Percentiles rank a stretch among this genome's conserved stretches.
These are phyloP conservation scores for Saitozyma podzolica DNA, from an alignment of 768 basidiomycete species.

Conservation along the genomic window DNA sequence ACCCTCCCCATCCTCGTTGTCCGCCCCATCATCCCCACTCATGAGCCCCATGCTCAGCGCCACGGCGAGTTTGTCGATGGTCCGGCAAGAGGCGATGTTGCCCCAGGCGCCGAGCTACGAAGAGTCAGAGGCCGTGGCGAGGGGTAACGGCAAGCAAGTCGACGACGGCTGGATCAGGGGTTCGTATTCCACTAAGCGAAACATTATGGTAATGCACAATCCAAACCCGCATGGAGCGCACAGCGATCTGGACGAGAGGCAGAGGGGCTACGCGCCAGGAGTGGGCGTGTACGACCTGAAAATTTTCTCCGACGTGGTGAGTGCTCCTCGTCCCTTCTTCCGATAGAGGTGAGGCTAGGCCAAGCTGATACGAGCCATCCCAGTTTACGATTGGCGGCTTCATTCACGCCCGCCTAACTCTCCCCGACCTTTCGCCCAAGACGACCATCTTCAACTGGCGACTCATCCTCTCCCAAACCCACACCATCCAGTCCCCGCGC, in stretches of 20 bases:
- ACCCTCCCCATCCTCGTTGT: slow-evolving; percentile 20
- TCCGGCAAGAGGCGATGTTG: slow-evolving; percentile 16
- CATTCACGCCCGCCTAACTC: slow-evolving; percentile 17
- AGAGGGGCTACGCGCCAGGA: slow-evolving; percentile 14
- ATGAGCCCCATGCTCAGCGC: slow-evolving; percentile 10
- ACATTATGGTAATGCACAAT: slow-evolving; percentile 24
- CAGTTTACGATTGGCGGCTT: slow-evolving; percentile 27
- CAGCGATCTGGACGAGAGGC: slow-evolving; percentile 26
- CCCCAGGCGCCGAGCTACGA: slow-evolving; percentile 28
- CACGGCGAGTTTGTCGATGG: slow-evolving; percentile 14
- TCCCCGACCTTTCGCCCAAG: slow-evolving; percentile 25
- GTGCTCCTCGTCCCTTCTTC: neutral
- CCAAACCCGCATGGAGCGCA: slow-evolving; percentile 21
- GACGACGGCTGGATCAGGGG: slow-evolving; percentile 28
- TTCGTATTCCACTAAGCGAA: slow-evolving; percentile 5
- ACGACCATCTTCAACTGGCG: slow-evolving; percentile 35
- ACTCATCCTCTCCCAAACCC: slow-evolving; percentile 26
- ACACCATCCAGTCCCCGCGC: slow-evolving; percentile 26
- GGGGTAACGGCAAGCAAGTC: neutral
- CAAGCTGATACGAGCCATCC: no score
- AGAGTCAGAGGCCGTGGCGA: slow-evolving; percentile 5
- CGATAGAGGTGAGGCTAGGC: neutral
- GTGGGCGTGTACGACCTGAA: slow-evolving; percentile 19
- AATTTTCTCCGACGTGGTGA: slow-evolving; percentile 26
- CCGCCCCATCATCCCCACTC: neutral